These are phyloP conservation scores for Parsonsia alboflavescens DNA, from an alignment of 257 asterid species.

Conservation along the genomic window DNA sequence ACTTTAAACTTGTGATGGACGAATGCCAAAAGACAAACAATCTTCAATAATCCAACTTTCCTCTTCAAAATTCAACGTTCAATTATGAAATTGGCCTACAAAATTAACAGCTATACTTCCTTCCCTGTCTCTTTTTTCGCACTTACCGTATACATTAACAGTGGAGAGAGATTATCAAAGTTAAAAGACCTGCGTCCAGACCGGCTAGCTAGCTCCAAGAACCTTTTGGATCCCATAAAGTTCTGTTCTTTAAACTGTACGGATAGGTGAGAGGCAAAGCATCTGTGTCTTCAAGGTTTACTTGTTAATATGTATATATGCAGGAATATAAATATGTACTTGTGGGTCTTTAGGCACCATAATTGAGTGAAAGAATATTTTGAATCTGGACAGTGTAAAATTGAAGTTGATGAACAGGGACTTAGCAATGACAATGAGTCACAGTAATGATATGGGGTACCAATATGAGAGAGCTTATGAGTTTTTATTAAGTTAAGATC, in stretches of 20 bases:
- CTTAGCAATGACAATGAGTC: too few relatives aligned
- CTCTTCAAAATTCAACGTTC: neutral
- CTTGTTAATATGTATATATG: neutral
- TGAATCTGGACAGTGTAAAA: neutral
- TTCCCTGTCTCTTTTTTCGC: neutral
- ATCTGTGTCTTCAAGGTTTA: neutral
- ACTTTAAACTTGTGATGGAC: neutral
- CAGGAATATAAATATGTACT: neutral
- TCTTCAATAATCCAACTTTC: neutral
- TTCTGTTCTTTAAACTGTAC: too few relatives aligned
- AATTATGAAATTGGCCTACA: neutral
- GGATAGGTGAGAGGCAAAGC: too few relatives aligned
- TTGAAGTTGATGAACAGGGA: neutral
- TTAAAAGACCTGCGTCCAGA: too few relatives aligned
- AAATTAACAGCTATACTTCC: neutral
- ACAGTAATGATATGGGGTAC: too few relatives aligned
- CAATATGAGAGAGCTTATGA: too few relatives aligned
- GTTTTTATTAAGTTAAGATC: too few relatives aligned
- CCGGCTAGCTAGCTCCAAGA: too few relatives aligned
- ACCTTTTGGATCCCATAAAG: too few relatives aligned
- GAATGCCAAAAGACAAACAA: neutral
- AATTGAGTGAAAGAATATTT: neutral
- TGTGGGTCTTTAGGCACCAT: neutral
- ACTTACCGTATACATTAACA: neutral
- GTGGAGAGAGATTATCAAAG: too few relatives aligned